A percentile compares a stretch with the other conserved stretches of the same genome.
Evolutionary conservation across 1,284 basidiomycete species (phyloP).

Genomic region (Trametes hirsuta): DNA sequence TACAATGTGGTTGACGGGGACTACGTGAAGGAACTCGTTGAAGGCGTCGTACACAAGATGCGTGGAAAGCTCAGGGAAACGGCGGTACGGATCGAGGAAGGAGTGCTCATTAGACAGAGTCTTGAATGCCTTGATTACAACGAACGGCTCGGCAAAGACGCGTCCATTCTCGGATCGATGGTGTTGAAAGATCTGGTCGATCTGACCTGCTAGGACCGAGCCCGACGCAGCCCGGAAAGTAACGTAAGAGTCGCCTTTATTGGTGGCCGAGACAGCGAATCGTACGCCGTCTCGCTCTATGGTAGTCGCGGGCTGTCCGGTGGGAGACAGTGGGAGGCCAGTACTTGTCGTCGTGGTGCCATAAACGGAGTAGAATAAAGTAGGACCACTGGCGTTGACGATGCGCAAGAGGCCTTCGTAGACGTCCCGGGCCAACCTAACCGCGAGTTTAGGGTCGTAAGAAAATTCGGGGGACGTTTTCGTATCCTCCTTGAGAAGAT

Average conservation of each 20-base stretch:
- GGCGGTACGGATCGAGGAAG: background rate
- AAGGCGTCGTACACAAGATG: slow-evolving; percentile 1
- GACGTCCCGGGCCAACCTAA: background rate
- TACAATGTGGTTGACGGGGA: background rate
- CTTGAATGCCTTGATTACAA: background rate
- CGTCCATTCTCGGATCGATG: background rate
- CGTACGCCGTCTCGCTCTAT: background rate
- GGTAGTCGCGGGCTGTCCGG: background rate
- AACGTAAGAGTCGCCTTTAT: slow-evolving; percentile 3
- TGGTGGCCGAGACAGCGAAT: background rate
- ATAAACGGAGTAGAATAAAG: background rate
- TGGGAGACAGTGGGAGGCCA: no score
- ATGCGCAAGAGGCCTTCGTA: background rate
- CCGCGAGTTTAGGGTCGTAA: background rate
- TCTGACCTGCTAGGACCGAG: background rate
- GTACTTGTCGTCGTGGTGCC: no score
- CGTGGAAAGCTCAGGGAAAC: background rate
- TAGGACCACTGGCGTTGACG: background rate
- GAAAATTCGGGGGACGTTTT: background rate
- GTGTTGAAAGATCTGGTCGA: slow-evolving; percentile 3
- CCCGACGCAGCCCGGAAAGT: background rate
- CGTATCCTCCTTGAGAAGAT: background rate
- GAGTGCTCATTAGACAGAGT: background rate
- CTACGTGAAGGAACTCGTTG: background rate
- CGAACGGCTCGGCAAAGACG: background rate